A percentile compares a stretch with the other conserved stretches of the same genome.
Conservation (phyloP, 2,329 filamentous ascomycete genomes). For the Penicillium occitanis region DNA sequence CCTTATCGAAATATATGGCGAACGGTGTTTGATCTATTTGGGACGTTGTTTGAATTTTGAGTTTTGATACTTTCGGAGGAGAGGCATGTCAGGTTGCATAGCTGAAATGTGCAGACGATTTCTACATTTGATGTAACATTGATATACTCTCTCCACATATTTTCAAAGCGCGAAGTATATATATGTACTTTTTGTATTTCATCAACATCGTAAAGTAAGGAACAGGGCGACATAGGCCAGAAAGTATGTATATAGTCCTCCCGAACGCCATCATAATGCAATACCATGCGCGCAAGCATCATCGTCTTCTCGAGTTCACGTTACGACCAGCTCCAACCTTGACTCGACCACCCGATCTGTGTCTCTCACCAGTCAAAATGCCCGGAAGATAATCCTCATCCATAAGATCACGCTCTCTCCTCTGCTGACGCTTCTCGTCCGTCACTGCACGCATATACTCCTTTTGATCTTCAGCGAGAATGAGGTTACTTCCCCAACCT, state of each 20-base stretch:
- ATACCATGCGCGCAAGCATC: conserved; percentile 10
- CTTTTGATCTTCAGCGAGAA: conserved; percentile 93
- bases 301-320: conserved; percentile 58
- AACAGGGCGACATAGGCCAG: neutral
- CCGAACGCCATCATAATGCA: conserved; percentile 22
- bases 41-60: conserved; percentile 20
- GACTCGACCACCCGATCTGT: conserved; percentile 62
- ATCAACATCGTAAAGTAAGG: neutral
- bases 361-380: conserved; percentile 78
- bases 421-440: conserved; percentile 59
- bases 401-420: conserved; percentile 79
- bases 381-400: conserved; percentile 88
- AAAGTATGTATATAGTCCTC: conserved; percentile 5
- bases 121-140: neutral
- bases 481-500: conserved; percentile 80
- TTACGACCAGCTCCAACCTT: conserved; percentile 82
- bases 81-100: neutral
- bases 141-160: neutral
- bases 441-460: conserved; percentile 70
- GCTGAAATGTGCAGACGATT: neutral
- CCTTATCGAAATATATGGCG: conserved; percentile 31
- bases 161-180: neutral
- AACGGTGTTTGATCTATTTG: conserved; percentile 37
- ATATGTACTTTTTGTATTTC: neutral
- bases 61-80: neutral